These are phyloP conservation scores for Coffea eugenioides DNA, from an alignment of 257 asterid genomes.

Conservation along the genomic window DNA sequence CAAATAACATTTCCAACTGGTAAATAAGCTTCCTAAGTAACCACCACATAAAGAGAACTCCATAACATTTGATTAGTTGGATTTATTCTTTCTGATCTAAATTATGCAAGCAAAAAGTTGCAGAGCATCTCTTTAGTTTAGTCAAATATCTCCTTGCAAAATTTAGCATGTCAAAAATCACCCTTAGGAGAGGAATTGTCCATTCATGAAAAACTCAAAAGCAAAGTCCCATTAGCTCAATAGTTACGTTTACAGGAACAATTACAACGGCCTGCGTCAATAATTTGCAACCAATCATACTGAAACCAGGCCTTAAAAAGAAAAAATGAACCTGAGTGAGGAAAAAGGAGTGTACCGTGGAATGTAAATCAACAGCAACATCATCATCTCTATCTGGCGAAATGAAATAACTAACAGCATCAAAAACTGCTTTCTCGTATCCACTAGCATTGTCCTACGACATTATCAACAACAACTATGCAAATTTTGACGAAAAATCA, in stretches of 20 bases:
- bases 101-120: background rate
- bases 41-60: background rate
- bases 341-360: conserved; percentile 41
- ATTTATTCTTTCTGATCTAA: background rate
- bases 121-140: background rate
- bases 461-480: conserved; percentile 10
- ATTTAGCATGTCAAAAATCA: background rate
- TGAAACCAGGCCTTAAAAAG: background rate
- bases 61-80: background rate
- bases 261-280: too few relatives aligned
- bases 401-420: conserved; percentile 48
- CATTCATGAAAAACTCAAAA: background rate
- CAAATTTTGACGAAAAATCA: too few relatives aligned
- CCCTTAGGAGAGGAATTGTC: background rate
- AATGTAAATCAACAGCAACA: conserved; percentile 69
- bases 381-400: conserved; percentile 80
- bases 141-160: background rate
- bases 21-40: background rate
- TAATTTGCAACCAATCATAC: background rate
- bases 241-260: too few relatives aligned
- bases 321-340: conserved; percentile 3
- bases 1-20: background rate
- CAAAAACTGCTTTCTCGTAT: conserved; percentile 72
- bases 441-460: conserved; percentile 62
- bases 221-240: background rate